Evolutionary conservation across 192 early-diverging fungal genomes (phyloP), one percentile per base, ranked within the genome.

Genomic region (Gryganskiella cystojenkinii): DNA sequence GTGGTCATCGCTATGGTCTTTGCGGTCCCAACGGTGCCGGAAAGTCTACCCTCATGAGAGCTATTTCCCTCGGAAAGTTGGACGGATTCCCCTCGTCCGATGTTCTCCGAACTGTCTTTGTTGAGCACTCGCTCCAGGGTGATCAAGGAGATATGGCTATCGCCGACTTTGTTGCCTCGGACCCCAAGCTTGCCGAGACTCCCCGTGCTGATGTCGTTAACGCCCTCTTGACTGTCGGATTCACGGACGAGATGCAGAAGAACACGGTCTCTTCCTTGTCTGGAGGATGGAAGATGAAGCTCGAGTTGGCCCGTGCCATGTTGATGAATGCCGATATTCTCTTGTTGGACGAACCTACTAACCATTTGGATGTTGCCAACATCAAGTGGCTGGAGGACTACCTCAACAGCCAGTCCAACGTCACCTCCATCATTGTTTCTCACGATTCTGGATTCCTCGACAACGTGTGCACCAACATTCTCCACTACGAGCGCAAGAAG

Each of bases 261-360:
- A 87, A 91, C 71, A 64, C 88, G 52, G 90, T 95, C 70, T 88
- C 88, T 44, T 84, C 87, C 22, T 86, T 95, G 17, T 92, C 90
- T 70, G 93, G 93, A 84, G 93, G 93, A 58, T 95, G 93, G 93
- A 92, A 93, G 83, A 95, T 95, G 94, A 94, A 93, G 90, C 85
- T 94, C 49, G 92, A 89, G 80, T 87, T 95, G 78, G 93, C 93
- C 20, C 90, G 92, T 82, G 93, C 94, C 63, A 91, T 95, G 90
- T 82, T 95, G 76, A 84, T 87, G 84, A 93, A 93, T 67, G 90
- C 93, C 76, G 94, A 95, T 80, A 92, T 95, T 54, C 73, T 94
- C 58, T 82, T 95, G 60, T 81, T 94, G 67, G 94, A 95, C 82
- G 94, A 95, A 80, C 93, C 93, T 70, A 93, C 91, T 68, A 94